These are phyloP conservation scores for Funneliformis caledonium DNA, from an alignment of 371 early-diverging fungal genomes.

Conservation along the genomic window DNA sequence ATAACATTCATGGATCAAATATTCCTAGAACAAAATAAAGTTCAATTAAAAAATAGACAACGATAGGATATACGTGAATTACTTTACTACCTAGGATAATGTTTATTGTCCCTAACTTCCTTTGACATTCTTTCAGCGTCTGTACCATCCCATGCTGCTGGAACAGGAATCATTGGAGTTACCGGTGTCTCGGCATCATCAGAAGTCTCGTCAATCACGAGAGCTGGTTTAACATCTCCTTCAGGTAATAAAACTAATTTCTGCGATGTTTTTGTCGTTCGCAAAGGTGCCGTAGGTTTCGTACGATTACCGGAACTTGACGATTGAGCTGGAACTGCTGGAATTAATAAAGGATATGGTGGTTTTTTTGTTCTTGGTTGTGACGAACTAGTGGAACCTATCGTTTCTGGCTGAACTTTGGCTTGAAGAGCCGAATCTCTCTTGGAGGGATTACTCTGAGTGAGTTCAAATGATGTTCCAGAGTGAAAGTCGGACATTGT, in stretches of 20 bases:
- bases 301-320: neutral
- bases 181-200: conserved; percentile 1
- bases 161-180: conserved; percentile 24
- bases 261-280: conserved; percentile 90
- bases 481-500: neutral
- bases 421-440: neutral
- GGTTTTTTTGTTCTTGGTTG: neutral
- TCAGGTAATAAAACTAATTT: conserved; percentile 90
- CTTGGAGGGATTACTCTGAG: too few species aligned
- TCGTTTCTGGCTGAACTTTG: neutral
- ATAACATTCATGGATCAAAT: neutral
- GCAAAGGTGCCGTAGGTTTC: conserved; percentile 50
- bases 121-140: conserved; percentile 28
- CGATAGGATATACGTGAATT: neutral
- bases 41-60: neutral
- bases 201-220: conserved; percentile 47
- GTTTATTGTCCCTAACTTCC: neutral
- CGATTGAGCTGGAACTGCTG: neutral
- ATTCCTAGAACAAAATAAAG: neutral
- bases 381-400: neutral
- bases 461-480: neutral
- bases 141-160: conserved; percentile 46
- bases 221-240: conserved; percentile 60
- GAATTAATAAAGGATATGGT: neutral
- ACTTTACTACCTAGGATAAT: conserved; percentile 19